phyloP scores from a whole-genome alignment of 768 basidiomycete genomes.

The Naganishia friedmannii region DNA sequence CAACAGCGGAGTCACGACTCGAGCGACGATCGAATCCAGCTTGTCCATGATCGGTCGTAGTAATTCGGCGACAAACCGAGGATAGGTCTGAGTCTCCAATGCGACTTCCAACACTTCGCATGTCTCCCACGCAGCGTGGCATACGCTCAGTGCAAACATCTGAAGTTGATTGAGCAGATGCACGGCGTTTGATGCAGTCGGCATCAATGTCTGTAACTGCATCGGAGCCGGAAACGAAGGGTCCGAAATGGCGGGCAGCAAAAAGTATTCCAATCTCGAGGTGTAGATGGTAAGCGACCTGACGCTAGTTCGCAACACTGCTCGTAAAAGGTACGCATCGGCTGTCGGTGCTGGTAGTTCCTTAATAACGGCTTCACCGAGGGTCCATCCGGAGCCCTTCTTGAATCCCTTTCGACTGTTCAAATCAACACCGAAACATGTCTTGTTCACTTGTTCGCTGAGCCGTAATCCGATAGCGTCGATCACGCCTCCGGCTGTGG shows the following conservation, averaged over 20 bases:
- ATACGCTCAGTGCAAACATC: slow-evolving; percentile 45
- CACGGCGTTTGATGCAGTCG: slow-evolving; percentile 32
- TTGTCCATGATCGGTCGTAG: slow-evolving; percentile 52
- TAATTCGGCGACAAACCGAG: slow-evolving; percentile 47
- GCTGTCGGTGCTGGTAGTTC: slow-evolving; percentile 45
- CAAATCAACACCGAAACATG: slow-evolving; percentile 45
- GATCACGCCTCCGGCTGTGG: slow-evolving; percentile 41
- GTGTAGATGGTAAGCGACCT: slow-evolving; percentile 50
- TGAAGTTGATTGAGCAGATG: slow-evolving; percentile 45
- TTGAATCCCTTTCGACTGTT: slow-evolving; percentile 47
- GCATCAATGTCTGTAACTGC: slow-evolving; percentile 61
- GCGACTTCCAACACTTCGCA: slow-evolving; percentile 51
- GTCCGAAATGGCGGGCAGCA: slow-evolving; percentile 73
- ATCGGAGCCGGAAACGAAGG: slow-evolving; percentile 70
- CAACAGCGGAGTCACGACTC: slow-evolving; percentile 48
- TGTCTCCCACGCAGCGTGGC: slow-evolving; percentile 52
- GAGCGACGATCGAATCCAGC: slow-evolving; percentile 49
- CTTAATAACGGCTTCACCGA: slow-evolving; percentile 50
- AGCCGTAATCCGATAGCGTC: slow-evolving; percentile 48
- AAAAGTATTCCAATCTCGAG: slow-evolving; percentile 70
- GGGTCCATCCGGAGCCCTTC: slow-evolving; percentile 45
- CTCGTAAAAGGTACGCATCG: slow-evolving; percentile 50
- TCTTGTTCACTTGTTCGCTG: slow-evolving; percentile 50
- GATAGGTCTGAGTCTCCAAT: slow-evolving; percentile 43
- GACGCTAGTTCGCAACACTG: slow-evolving; percentile 48